These are phyloP conservation scores for Leccinum fibrillosum DNA, from an alignment of 768 basidiomycete species.

Conservation along the genomic window DNA sequence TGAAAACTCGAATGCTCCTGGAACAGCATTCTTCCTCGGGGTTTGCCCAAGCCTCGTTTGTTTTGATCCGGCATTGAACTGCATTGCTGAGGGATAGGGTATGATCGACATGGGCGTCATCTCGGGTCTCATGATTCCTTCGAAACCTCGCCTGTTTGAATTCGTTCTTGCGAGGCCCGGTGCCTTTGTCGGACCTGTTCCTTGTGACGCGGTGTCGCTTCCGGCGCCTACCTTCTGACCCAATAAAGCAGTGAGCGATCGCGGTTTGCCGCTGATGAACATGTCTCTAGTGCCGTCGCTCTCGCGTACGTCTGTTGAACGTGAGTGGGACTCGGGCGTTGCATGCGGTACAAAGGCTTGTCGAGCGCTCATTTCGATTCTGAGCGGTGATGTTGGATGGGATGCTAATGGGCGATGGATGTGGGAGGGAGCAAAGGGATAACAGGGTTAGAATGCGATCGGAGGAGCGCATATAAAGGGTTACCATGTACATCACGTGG, in stretches of 20 bases:
- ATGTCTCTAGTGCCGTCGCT: slow-evolving; percentile 8
- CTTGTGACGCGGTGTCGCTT: neutral
- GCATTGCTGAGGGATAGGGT: slow-evolving; percentile 16
- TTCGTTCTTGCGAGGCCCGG: slow-evolving; percentile 4
- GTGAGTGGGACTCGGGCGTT: slow-evolving; percentile 8
- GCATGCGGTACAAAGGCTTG: slow-evolving; percentile 25
- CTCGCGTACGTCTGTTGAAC: neutral
- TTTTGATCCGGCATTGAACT: slow-evolving; percentile 1
- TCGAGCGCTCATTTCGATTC: slow-evolving; percentile 22
- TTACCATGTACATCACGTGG: slow-evolving; percentile 8
- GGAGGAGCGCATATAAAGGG: slow-evolving; percentile 2
- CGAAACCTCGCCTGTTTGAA: slow-evolving; percentile 20
- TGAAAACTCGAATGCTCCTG: slow-evolving; percentile 12
- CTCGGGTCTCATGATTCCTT: slow-evolving; percentile 21
- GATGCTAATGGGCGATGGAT: neutral
- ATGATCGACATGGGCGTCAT: slow-evolving; percentile 23
- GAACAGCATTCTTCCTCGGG: slow-evolving; percentile 12
- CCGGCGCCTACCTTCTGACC: slow-evolving; percentile 16
- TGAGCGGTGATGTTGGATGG: neutral
- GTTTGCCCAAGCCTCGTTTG: slow-evolving; percentile 14
- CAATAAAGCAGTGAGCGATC: slow-evolving; percentile 22
- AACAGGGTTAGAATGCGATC: neutral
- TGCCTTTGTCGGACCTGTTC: slow-evolving; percentile 1
- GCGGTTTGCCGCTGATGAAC: slow-evolving; percentile 12
- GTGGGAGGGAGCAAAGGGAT: neutral